Evolutionary conservation across 2,329 filamentous ascomycete genomes (phyloP), one percentile per base, ranked within the genome.

Genomic region (Aspergillus sp.): DNA sequence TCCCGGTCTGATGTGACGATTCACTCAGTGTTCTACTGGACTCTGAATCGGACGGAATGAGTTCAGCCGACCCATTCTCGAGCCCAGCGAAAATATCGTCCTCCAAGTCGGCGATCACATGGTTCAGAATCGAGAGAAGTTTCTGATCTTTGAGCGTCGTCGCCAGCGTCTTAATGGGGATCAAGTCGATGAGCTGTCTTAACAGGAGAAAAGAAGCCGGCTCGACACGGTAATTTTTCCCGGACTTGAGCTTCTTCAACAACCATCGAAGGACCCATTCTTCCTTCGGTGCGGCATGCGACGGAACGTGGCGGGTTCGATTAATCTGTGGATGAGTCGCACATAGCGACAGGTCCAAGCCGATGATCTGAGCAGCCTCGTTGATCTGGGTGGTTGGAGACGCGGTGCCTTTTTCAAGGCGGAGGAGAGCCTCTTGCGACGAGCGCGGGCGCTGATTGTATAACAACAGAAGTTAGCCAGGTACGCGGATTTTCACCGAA

Each of bases 251-350:
- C 64, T 81, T 85, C 60, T 83, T 85, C 61, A 87, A 72, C 20
- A 88, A 70, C 86, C 86, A 88, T 63, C 81, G 80, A 52, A 88
- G 66, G 13, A 87, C 77, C 84, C 85, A 88, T 74, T 88, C 84
- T 62, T 84, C 81, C 63, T 82, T 80, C 23, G 74, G 75, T 4
- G 72, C 70, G 11, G 72, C 63, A 44, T 61, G 59, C 19, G 46
- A 54, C 50, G 53, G 62, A 9, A 59, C 50, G 31, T 61, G 53
- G 42, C 52, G 51, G 59, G 59, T 50, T 53, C 60, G 55, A 40
- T 64, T 64, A 44, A 65, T 63, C 45, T 67, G 63, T 20, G 64
- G 65, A 52, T 69, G 61, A 53, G 64, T 66, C 23, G 64, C 61
- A 55, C 64, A 65, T 53, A 69, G 53, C 5, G 62, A 58, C 43